phyloP scores from a whole-genome alignment of 2,329 filamentous ascomycete genomes.

The Hypocreales sp. region DNA sequence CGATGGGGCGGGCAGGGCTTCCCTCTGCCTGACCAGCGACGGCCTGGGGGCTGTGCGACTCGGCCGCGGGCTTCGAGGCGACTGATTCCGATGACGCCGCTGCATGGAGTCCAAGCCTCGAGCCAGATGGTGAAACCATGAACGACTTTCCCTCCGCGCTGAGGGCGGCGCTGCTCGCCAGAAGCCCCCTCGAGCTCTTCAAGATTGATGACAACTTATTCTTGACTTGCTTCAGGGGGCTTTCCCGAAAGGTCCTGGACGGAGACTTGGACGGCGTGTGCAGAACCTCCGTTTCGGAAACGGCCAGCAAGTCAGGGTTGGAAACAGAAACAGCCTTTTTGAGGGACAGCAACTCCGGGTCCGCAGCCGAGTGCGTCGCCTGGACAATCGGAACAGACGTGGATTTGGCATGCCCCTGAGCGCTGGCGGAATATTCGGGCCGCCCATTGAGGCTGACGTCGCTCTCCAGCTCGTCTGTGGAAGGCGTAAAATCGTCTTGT shows the following conservation, averaged over 20 bases:
- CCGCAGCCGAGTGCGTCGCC: constrained; percentile 5
- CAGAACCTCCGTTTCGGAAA: constrained; percentile 22
- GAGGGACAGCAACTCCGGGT: constrained; percentile 15
- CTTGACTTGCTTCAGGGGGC: constrained; percentile 81
- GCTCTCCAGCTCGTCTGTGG: too few species aligned
- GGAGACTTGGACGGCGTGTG: constrained; percentile 41
- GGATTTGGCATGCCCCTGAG: constrained; percentile 37
- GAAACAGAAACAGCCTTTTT: constrained; percentile 49
- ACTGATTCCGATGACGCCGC: constrained; percentile 34
- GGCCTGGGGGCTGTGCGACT: constrained; percentile 7
- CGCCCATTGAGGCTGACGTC: too few species aligned
- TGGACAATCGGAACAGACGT: constrained; percentile 43
- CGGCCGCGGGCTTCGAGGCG: constrained; percentile 9
- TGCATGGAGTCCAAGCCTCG: too few species aligned
- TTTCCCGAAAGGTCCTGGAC: constrained; percentile 46
- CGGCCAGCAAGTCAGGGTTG: constrained; percentile 36
- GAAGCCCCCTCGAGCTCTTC: constrained; percentile 71
- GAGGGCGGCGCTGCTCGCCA: constrained; percentile 57
- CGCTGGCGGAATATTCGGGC: constrained; percentile 2
- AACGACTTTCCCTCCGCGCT: constrained; percentile 44
- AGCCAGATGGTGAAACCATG: constrained; percentile 39
- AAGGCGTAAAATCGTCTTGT: constrained; percentile 25
- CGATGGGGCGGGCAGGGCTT: constrained; percentile 27
- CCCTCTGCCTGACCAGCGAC: constrained; percentile 6
- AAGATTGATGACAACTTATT: constrained; percentile 83